Percentiles rank a stretch among this genome's conserved stretches.
phyloP scores from a whole-genome alignment of 345 rosid genomes.

The Syzygium oleosum region DNA sequence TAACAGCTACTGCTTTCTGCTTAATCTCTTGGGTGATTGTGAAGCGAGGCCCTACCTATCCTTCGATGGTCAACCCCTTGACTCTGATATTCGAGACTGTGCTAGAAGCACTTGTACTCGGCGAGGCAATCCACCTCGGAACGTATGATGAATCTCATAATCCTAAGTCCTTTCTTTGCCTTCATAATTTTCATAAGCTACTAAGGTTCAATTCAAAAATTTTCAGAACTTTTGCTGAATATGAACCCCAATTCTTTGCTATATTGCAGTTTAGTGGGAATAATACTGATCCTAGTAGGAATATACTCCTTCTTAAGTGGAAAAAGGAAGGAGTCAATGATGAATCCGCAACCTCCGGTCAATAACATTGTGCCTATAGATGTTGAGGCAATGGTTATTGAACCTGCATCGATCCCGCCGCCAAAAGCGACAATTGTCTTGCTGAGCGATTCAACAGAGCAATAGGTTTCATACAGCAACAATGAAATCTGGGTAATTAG shows the following conservation, averaged over 20 bases:
- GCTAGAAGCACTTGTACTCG: conserved; percentile 24
- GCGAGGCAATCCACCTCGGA: conserved; percentile 21
- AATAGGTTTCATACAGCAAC: not conserved
- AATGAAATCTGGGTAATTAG: not conserved
- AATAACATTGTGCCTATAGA: not conserved
- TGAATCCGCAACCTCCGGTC: not conserved
- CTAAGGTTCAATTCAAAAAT: not conserved
- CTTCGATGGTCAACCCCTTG: conserved; percentile 47
- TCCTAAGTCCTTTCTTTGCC: not conserved
- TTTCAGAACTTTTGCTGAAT: not conserved
- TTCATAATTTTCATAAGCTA: not conserved
- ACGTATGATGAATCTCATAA: conserved; percentile 10
- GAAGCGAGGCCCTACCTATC: conserved; percentile 39
- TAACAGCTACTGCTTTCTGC: conserved; percentile 32
- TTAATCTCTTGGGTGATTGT: conserved; percentile 21
- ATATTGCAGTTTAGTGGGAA: conserved; percentile 22
- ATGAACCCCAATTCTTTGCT: not conserved
- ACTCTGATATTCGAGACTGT: conserved; percentile 27
- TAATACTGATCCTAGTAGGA: conserved; percentile 25
- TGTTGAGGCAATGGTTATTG: not conserved
- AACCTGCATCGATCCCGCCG: not conserved
- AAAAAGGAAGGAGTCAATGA: conserved; percentile 12
- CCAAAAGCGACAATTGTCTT: not conserved
- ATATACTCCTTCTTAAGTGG: conserved; percentile 36
- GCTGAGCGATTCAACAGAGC: not conserved